These are phyloP conservation scores for Fistulinella staudtii DNA, from an alignment of 1,284 basidiomycete species.

Conservation along the genomic window DNA sequence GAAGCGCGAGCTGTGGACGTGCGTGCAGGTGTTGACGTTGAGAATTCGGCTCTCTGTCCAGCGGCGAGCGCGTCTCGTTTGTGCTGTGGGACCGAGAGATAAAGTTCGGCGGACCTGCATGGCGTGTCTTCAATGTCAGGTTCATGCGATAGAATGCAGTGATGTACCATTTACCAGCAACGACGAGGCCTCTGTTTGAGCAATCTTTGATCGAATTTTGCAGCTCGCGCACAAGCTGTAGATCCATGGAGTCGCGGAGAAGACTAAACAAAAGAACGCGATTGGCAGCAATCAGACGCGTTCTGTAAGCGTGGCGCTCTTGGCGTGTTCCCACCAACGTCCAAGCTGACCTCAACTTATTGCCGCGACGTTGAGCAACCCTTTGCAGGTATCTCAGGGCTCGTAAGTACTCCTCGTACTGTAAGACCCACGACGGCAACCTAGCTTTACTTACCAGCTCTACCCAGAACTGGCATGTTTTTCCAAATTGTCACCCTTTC, in stretches of 20 bases:
- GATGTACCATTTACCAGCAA: constrained; percentile 71
- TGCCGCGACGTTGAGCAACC: not conserved
- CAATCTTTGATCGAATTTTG: constrained; percentile 56
- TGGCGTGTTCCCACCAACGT: constrained; percentile 17
- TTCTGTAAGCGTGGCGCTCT: not conserved
- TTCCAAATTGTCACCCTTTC: constrained; percentile 10
- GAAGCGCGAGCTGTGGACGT: constrained; percentile 39
- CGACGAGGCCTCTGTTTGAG: constrained; percentile 51
- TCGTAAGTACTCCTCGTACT: not conserved
- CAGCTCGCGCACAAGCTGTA: constrained; percentile 42
- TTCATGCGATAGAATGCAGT: constrained; percentile 6
- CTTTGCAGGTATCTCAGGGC: not conserved
- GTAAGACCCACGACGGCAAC: not conserved
- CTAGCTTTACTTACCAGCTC: not conserved
- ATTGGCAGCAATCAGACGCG: not conserved
- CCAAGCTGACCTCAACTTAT: not conserved
- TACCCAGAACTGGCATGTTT: constrained; percentile 14
- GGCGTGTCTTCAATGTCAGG: constrained; percentile 14
- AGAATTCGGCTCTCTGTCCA: constrained; percentile 32
- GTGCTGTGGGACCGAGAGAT: constrained; percentile 54
- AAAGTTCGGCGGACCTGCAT: constrained; percentile 69
- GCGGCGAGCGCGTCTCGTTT: constrained; percentile 38
- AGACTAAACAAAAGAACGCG: not conserved
- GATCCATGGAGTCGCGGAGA: constrained; percentile 21
- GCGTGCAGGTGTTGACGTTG: constrained; percentile 53